Percentiles rank a stretch among this genome's conserved stretches.
These are phyloP conservation scores for Coniella lustricola DNA, from an alignment of 2,329 filamentous ascomycete species.

Conservation along the genomic window DNA sequence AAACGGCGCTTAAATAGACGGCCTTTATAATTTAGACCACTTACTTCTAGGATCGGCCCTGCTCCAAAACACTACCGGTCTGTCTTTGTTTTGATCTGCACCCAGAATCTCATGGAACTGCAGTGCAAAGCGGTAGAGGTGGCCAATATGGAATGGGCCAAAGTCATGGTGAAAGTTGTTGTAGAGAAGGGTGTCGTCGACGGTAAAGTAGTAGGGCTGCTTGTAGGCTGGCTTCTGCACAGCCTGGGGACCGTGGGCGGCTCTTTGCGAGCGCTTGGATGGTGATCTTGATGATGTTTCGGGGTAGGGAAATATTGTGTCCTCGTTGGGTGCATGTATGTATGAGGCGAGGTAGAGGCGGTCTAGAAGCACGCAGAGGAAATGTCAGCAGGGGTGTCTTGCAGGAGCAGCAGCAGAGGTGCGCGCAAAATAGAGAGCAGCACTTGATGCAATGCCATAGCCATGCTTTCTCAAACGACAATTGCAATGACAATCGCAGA, in stretches of 20 bases:
- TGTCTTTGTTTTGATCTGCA: conserved; percentile 80
- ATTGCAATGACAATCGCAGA: no score
- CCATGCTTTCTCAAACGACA: no score
- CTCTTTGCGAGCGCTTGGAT: conserved; percentile 66
- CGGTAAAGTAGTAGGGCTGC: conserved; percentile 86
- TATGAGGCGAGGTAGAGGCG: conserved; percentile 94
- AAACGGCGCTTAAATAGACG: no score
- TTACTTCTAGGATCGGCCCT: conserved; percentile 82
- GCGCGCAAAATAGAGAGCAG: no score
- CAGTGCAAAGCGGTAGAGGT: conserved; percentile 92
- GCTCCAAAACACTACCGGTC: conserved; percentile 94
- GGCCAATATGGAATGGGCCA: conserved; percentile 92
- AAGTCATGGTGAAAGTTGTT: conserved; percentile 99
- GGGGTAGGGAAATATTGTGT: conserved; percentile 82
- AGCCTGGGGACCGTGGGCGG: conserved; percentile 49
- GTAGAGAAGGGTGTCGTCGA: conserved; percentile 88
- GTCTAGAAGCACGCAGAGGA: conserved; percentile 46
- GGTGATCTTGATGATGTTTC: conserved; percentile 53
- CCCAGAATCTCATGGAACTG: conserved; percentile 93
- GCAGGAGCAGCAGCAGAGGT: no score
- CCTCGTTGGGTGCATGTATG: conserved; percentile 68
- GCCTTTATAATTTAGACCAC: conserved; percentile 28
- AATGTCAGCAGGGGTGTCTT: conserved; percentile 31
- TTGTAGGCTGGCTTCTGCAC: conserved; percentile 38
- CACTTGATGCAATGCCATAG: no score